Conservation (phyloP, 1,284 basidiomycete genomes). For the Somion occarium region DNA sequence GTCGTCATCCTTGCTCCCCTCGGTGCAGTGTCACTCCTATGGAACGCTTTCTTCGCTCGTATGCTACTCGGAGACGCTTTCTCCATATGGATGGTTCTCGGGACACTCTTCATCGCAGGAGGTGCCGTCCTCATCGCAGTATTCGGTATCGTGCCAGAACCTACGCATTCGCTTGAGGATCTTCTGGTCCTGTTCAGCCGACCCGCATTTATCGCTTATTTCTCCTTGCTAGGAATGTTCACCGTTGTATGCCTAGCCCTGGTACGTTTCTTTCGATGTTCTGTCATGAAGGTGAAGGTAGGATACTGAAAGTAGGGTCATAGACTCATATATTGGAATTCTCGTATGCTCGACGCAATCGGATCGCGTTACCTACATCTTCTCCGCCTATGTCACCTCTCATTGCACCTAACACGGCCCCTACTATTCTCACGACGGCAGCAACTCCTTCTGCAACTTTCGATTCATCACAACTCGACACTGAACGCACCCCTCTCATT, state of each 20-base stretch:
- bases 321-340: conserved; percentile 60
- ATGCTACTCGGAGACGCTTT: conserved; percentile 85
- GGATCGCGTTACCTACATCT: conserved; percentile 24
- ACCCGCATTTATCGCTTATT: conserved; percentile 79
- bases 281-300: neutral
- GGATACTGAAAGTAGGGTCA: conserved; percentile 4
- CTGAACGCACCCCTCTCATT: conserved; percentile 58
- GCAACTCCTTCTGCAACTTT: conserved; percentile 28
- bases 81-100: conserved; percentile 80
- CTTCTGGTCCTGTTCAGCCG: conserved; percentile 77
- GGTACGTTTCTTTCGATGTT: conserved; percentile 40
- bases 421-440: conserved; percentile 25
- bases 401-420: conserved; percentile 24
- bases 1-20: conserved; percentile 92
- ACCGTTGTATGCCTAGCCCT: conserved; percentile 59
- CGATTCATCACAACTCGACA: conserved; percentile 32
- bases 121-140: conserved; percentile 89
- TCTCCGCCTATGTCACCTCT: conserved; percentile 31
- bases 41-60: conserved; percentile 92
- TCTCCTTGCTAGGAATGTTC: conserved; percentile 64
- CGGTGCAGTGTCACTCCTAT: conserved; percentile 89
- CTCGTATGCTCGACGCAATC: conserved; percentile 27
- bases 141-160: conserved; percentile 92
- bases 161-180: conserved; percentile 86
- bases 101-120: conserved; percentile 83